Conservation (phyloP, 306 rosid species). For the Casuarina equisetifolia region DNA sequence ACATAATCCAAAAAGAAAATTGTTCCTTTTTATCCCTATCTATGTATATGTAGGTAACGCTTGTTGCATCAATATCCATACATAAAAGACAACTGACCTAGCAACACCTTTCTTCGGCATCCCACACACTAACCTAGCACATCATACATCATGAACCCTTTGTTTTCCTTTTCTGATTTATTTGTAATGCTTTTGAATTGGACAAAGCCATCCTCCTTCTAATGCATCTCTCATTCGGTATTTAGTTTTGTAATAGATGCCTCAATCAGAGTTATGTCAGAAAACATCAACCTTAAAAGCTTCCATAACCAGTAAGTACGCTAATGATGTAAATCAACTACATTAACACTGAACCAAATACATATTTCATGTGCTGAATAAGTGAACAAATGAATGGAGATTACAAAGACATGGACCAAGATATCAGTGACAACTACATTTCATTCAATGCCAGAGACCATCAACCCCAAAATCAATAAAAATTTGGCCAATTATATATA, state of each 20-base stretch:
- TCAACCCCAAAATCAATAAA: not conserved
- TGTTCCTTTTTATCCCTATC: conserved; percentile 15
- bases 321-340: too few species aligned
- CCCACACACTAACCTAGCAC: too few species aligned
- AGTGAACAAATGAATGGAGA: not conserved
- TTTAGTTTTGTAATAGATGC: too few species aligned
- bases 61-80: not conserved
- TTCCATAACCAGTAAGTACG: too few species aligned
- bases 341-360: too few species aligned
- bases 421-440: not conserved
- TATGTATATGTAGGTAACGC: not conserved
- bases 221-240: too few species aligned
- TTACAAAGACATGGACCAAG: not conserved
- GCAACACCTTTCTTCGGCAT: conserved; percentile 93
- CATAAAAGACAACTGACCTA: conserved; percentile 50
- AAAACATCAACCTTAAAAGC: too few species aligned
- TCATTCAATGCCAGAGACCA: not conserved
- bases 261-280: too few species aligned
- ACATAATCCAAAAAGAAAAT: not conserved
- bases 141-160: conserved; percentile 84
- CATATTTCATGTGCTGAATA: not conserved
- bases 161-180: too few species aligned
- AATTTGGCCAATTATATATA: not conserved
- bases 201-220: too few species aligned
- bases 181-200: too few species aligned